These are phyloP conservation scores for Boletus patriciae DNA, from an alignment of 768 basidiomycete genomes.

Conservation along the genomic window DNA sequence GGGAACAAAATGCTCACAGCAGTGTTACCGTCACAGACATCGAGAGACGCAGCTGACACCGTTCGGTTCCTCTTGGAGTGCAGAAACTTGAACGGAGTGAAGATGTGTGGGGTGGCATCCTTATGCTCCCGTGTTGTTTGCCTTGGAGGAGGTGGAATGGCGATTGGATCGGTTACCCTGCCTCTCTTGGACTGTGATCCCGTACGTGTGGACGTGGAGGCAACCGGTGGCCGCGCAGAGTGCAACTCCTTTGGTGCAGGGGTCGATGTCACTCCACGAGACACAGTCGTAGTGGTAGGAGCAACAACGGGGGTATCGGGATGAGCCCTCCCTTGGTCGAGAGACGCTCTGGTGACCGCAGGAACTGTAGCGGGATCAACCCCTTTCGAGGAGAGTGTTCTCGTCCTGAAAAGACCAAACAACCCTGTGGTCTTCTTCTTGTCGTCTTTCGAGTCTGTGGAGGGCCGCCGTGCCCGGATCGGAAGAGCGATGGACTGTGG, in stretches of 20 bases:
- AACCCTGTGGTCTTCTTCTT: constrained; percentile 33
- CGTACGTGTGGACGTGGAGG: constrained; percentile 8
- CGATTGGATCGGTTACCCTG: constrained; percentile 21
- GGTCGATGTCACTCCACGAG: constrained; percentile 17
- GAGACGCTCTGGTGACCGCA: constrained; percentile 18
- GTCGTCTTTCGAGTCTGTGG: constrained; percentile 36
- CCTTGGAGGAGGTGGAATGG: constrained; percentile 36
- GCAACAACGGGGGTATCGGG: constrained; percentile 6
- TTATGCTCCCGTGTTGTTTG: constrained; percentile 36
- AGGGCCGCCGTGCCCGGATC: constrained; percentile 24
- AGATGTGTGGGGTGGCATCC: constrained; percentile 47
- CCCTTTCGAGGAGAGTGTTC: constrained; percentile 33
- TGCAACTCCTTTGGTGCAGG: constrained; percentile 19
- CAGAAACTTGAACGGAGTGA: constrained; percentile 65
- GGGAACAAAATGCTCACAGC: constrained; percentile 50
- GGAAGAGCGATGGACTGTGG: constrained; percentile 16
- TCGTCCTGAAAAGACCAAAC: constrained; percentile 32
- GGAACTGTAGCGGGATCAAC: constrained; percentile 24
- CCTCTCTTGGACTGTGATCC: constrained; percentile 19
- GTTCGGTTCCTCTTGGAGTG: constrained; percentile 58
- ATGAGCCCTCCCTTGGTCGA: constrained; percentile 21
- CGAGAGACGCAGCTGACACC: constrained; percentile 71
- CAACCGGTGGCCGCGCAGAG: neutral
- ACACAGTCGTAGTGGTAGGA: constrained; percentile 1
- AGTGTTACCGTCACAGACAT: constrained; percentile 73